Evolutionary conservation across 305 asterid genomes (phyloP).

Genomic region (Fraxinus sp.): DNA sequence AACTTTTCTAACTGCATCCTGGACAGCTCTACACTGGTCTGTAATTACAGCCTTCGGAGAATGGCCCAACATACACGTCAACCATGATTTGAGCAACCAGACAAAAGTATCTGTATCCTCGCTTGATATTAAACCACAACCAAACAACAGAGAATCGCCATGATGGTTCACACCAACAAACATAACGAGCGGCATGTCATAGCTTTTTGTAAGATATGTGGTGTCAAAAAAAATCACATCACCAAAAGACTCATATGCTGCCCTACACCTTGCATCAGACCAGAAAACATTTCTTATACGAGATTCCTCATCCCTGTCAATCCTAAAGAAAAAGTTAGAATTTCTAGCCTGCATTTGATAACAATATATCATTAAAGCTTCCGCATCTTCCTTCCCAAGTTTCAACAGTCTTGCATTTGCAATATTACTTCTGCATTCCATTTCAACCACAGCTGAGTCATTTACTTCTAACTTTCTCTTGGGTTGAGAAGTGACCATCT

Average conservation of each 20-base stretch:
- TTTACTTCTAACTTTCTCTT: background rate
- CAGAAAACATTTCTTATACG: constrained; percentile 12
- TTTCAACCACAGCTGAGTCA: background rate
- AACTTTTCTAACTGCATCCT: background rate
- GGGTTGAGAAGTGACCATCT: background rate
- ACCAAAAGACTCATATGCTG: background rate
- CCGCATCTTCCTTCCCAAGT: background rate
- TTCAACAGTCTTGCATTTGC: background rate
- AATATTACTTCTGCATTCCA: background rate
- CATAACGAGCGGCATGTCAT: background rate
- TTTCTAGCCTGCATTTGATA: background rate
- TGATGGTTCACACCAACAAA: constrained; percentile 7
- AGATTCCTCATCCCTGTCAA: constrained; percentile 6
- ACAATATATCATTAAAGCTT: background rate
- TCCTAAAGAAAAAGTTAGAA: constrained; percentile 2
- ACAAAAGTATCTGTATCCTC: background rate
- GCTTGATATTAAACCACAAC: background rate
- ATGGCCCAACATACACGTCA: constrained; percentile 5
- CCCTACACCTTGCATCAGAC: constrained; percentile 20
- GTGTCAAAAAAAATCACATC: constrained; percentile 10
- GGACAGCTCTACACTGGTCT: constrained; percentile 3
- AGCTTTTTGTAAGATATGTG: constrained; percentile 9
- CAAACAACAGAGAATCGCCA: background rate
- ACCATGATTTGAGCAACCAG: background rate
- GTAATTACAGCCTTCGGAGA: constrained; percentile 8